Base-by-base conservation (phyloP, 495 filamentous ascomycete species). In the Lophiostoma macrostomum region DNA sequence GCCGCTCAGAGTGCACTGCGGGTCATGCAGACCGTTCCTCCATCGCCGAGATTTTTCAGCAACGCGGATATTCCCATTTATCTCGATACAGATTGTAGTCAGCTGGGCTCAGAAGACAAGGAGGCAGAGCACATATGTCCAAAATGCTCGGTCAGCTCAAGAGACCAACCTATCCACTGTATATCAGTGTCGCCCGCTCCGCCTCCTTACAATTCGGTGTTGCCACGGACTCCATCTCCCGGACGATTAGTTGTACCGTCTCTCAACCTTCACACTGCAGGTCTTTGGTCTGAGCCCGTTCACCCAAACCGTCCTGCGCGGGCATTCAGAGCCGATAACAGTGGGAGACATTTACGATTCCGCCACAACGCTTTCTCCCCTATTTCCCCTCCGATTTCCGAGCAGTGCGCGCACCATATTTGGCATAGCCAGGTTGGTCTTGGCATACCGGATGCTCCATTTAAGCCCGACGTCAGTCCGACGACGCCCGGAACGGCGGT, bases 151-250 rank as follows among this genome's bases (percentile, higher is more conserved):
- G 16, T 37, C 34, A 18, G 13, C 34, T 12, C 24, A 43, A 5
- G 44, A 35, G 44, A 47, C 19, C 44, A 47, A 20, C 44, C 44
- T 18, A 47, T 47, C n/a, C 44, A 47, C 16, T 47, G 44, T 20
- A 22, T 47, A n/a, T 47, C 44, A 7, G 29, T 47, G 4, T 47
- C 44, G 16, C 28, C 44, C 5, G 25, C 44, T 32, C 44, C 44
- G 44, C 44, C 44, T 6, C 35, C 44, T 12, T 47, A 47, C 29
- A 47, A 18, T 16, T 47, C 44, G 12, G n/a, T 47, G 7, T 12
- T 18, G 1, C 19, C 44, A 18, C 44, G 6, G n/a, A 11, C 13
- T 35, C 44, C 27, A 18, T 19, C 44, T 3, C 20, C 10, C 18
- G n/a, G 18, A 11, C 28, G 10, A 11, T 30, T 47, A 35, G 44